Percentiles rank a stretch among this genome's conserved stretches.
phyloP scores from a whole-genome alignment of 345 rosid species.

The Geranium rotundifolium region DNA sequence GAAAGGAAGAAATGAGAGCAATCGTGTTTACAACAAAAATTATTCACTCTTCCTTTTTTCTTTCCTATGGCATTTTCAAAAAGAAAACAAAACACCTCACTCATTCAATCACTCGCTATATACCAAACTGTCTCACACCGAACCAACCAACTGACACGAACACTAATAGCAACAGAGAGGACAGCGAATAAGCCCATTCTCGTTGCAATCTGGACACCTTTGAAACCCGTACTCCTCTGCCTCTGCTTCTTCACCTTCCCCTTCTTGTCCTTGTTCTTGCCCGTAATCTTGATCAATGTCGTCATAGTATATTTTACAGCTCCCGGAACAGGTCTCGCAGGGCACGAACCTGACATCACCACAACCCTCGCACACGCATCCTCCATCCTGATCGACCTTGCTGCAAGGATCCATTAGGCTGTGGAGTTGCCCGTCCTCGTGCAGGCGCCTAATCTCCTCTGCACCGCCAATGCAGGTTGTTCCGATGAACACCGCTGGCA shows the following conservation, averaged over 20 bases:
- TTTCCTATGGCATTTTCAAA: too few species aligned
- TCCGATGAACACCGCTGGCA: constrained; percentile 72
- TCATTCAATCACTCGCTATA: too few species aligned
- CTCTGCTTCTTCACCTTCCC: constrained; percentile 16
- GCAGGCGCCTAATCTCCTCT: constrained; percentile 61
- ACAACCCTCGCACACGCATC: constrained; percentile 64
- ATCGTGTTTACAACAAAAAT: too few species aligned
- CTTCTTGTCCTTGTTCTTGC: constrained; percentile 14
- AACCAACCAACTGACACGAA: not conserved
- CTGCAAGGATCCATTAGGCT: constrained; percentile 46
- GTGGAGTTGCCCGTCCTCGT: constrained; percentile 83
- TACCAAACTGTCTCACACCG: too few species aligned
- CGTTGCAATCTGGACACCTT: constrained; percentile 87
- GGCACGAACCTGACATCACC: constrained; percentile 90
- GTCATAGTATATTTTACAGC: constrained; percentile 73
- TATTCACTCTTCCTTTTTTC: too few species aligned
- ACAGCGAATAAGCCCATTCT: constrained; percentile 79
- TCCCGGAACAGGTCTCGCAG: constrained; percentile 84
- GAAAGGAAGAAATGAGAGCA: too few species aligned
- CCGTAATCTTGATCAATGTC: constrained; percentile 18
- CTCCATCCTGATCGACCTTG: constrained; percentile 27
- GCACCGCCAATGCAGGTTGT: constrained; percentile 63
- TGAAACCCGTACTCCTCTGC: constrained; percentile 52
- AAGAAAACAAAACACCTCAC: too few species aligned
- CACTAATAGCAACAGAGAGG: constrained; percentile 51